Evolutionary conservation across 2,329 filamentous ascomycete species (phyloP).

Genomic region (Cryphonectria parasitica): DNA sequence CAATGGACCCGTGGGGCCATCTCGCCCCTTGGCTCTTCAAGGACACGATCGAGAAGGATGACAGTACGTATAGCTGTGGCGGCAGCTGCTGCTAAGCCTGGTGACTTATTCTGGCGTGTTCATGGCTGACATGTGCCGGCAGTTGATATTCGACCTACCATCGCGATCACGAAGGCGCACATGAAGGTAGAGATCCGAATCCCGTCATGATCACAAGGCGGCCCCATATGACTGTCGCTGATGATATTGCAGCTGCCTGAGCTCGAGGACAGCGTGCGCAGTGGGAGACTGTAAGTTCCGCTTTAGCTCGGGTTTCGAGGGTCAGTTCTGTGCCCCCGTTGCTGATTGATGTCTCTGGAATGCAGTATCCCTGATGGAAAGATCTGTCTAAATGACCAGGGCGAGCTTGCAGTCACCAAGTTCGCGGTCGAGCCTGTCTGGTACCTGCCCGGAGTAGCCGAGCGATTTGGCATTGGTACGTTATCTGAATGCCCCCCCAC

Average conservation of each 20-base stretch:
- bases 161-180: conserved; percentile 88
- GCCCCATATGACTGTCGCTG: background rate
- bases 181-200: conserved; percentile 66
- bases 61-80: conserved; percentile 48
- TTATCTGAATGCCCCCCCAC: conserved; percentile 12
- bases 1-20: conserved; percentile 95
- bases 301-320: background rate
- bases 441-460: conserved; percentile 86
- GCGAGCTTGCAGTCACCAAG: conserved; percentile 93
- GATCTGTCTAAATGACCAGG: conserved; percentile 82
- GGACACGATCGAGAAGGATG: conserved; percentile 75
- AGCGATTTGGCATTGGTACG: conserved; percentile 85
- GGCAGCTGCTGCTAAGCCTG: background rate
- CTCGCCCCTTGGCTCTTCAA: conserved; percentile 82
- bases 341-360: conserved; percentile 16
- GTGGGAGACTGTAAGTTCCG: conserved; percentile 68
- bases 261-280: conserved; percentile 82
- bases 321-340: background rate
- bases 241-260: conserved; percentile 69
- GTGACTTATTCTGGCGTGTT: background rate
- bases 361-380: conserved; percentile 74
- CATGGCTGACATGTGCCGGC: conserved; percentile 21
- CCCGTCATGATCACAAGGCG: background rate
- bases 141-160: conserved; percentile 87
- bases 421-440: conserved; percentile 94